phyloP scores from a whole-genome alignment of 306 rosid genomes.

The Astragalus glycyphyllos region DNA sequence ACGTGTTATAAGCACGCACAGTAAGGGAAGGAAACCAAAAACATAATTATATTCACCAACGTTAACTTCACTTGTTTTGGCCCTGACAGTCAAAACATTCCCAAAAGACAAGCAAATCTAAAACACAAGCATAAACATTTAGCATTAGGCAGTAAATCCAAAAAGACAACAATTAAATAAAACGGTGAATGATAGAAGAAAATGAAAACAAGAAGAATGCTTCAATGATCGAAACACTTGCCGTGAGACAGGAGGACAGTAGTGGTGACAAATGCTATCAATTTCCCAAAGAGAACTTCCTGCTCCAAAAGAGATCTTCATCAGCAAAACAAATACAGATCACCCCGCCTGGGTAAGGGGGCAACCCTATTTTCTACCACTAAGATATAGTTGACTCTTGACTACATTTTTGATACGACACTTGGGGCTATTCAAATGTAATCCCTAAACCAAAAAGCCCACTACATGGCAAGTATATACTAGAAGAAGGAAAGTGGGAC shows the following conservation, averaged over 20 bases:
- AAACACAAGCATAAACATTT: conserved; percentile 33
- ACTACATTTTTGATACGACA: no score
- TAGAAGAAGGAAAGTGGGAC: no score
- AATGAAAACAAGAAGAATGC: conserved; percentile 19
- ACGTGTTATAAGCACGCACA: conserved; percentile 2
- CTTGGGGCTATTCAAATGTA: no score
- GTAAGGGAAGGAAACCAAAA: neutral
- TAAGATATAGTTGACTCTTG: no score
- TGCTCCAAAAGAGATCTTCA: conserved; percentile 51
- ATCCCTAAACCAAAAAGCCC: no score
- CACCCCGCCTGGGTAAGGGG: neutral
- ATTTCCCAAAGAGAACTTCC: conserved; percentile 99
- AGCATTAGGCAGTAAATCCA: neutral
- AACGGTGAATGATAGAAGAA: neutral
- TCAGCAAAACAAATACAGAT: conserved; percentile 36
- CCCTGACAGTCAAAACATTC: conserved; percentile 89
- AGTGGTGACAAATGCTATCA: conserved; percentile 79
- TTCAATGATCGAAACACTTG: conserved; percentile 40
- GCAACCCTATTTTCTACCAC: neutral
- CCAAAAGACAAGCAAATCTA: conserved; percentile 87
- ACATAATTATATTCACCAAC: conserved; percentile 47
- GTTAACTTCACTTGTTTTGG: conserved; percentile 76
- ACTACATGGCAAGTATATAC: no score
- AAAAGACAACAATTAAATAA: conserved; percentile 5
- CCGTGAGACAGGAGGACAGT: conserved; percentile 95